phyloP scores from a whole-genome alignment of 257 asterid genomes.

The Penstemon eatonii region DNA sequence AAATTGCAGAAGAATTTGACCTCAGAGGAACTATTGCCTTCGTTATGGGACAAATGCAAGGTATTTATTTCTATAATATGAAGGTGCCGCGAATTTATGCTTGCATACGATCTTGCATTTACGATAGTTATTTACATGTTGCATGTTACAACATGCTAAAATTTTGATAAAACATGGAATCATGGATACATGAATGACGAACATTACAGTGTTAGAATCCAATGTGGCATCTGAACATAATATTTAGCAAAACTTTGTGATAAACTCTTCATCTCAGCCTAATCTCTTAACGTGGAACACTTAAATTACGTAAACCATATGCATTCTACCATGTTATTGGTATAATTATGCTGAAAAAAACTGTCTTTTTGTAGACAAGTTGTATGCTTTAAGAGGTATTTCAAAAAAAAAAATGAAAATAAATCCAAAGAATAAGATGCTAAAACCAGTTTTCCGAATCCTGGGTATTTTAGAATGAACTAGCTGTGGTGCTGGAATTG shows the following conservation, averaged over 20 bases:
- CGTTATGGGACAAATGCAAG: constrained; percentile 99
- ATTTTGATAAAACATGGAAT: neutral
- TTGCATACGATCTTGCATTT: constrained; percentile 8
- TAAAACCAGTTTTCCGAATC: neutral
- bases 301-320: neutral
- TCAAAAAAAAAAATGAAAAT: too few species aligned
- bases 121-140: constrained; percentile 8
- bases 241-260: neutral
- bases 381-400: neutral
- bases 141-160: constrained; percentile 8
- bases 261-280: neutral
- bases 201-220: neutral
- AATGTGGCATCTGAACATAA: neutral
- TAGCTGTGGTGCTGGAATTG: neutral
- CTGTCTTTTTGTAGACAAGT: constrained; percentile 4
- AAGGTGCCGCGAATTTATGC: constrained; percentile 15
- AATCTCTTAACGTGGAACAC: neutral
- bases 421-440: neutral
- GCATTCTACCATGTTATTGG: neutral
- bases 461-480: too few species aligned
- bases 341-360: neutral
- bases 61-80: constrained; percentile 40
- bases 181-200: neutral
- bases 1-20: constrained; percentile 65
- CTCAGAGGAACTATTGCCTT: constrained; percentile 84